Conservation (phyloP, 1,139 yeast species). For the Nakaseomyces bracarensis region DNA sequence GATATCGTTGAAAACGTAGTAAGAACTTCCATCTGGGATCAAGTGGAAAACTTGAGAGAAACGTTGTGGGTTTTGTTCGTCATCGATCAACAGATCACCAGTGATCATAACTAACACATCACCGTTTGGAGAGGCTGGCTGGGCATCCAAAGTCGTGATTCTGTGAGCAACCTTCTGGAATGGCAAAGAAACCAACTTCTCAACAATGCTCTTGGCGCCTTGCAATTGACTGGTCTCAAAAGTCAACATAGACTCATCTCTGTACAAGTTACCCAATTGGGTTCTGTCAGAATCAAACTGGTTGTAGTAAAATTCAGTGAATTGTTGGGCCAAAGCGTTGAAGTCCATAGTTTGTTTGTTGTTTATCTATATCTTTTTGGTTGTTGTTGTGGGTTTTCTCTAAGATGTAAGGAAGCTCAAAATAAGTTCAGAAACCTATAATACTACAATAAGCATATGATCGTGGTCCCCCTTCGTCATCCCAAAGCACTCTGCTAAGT, state of each 20-base stretch:
- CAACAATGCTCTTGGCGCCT: slow-evolving; percentile 88
- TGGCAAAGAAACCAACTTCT: slow-evolving; percentile 78
- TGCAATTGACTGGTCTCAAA: slow-evolving; percentile 91
- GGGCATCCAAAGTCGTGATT: slow-evolving; percentile 92
- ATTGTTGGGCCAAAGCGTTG: slow-evolving; percentile 62
- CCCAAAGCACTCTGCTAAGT: too few relatives aligned
- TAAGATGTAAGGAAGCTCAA: too few relatives aligned
- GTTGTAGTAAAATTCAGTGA: slow-evolving; percentile 89
- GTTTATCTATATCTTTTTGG: not conserved
- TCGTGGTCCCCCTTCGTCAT: too few relatives aligned
- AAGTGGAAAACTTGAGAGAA: slow-evolving; percentile 96
- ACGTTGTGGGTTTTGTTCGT: slow-evolving; percentile 89
- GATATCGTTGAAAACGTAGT: slow-evolving; percentile 91
- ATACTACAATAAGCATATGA: too few relatives aligned
- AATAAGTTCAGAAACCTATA: too few relatives aligned
- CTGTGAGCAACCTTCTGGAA: slow-evolving; percentile 89
- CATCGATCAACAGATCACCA: slow-evolving; percentile 85
- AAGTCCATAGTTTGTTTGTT: slow-evolving; percentile 47
- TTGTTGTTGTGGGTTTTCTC: not conserved
- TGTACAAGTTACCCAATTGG: slow-evolving; percentile 87
- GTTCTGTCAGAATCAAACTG: slow-evolving; percentile 91
- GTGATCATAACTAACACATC: slow-evolving; percentile 97
- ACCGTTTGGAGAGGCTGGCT: slow-evolving; percentile 90
- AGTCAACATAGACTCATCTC: slow-evolving; percentile 95
- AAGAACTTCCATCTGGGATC: slow-evolving; percentile 84